Evolutionary conservation across 352 stramenopile species (phyloP), one percentile per base, ranked within the genome.

Genomic region (Saprolegnia diclina): DNA sequence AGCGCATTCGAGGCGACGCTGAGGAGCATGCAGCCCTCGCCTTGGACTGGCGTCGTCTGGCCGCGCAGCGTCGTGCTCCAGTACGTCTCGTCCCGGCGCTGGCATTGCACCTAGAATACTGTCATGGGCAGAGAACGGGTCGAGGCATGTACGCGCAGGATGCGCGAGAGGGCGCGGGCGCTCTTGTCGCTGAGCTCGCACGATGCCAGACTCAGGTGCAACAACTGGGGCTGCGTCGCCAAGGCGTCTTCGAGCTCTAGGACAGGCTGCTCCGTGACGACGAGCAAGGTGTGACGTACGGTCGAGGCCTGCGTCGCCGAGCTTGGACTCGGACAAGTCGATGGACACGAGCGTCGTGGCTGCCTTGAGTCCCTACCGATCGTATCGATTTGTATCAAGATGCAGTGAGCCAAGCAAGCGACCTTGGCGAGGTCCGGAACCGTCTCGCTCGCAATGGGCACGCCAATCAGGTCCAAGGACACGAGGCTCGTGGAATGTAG

Each of bases 11-110:
- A 35, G 10, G 44, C 48, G 6, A 69, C 18, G 42, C 61, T 69
- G 11, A 69, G 22, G 14, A 69, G 45, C 19, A 69, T 61, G 38
- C 63, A 69, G 35, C 63, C 63, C 50, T 69, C 63, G 13, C 63
- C 63, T 3, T 52, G 63, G 5, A 45, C 21, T 2, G 63, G 63
- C 32, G 61, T 38, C 3, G 37, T 69, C 29, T 69, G 44, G 11
- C 63, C 63, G 16, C 63, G 42, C 53, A 69, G 52, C n/a, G 63
- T 69, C 26, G 50, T 53, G 42, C 63, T 69, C 63, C 63, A 69
- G 21, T 69, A 69, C 45, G 29, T 38, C 29, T 69, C 63, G 38
- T 69, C 63, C 1, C 63, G 63, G 1, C 63, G 42, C n/a, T 52
- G 42, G 21, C 42, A 52, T 22, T 69, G 63, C 21, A 52, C 24